These are phyloP conservation scores for Hypoxylon fuscum DNA, from an alignment of 495 filamentous ascomycete species.

Conservation along the genomic window DNA sequence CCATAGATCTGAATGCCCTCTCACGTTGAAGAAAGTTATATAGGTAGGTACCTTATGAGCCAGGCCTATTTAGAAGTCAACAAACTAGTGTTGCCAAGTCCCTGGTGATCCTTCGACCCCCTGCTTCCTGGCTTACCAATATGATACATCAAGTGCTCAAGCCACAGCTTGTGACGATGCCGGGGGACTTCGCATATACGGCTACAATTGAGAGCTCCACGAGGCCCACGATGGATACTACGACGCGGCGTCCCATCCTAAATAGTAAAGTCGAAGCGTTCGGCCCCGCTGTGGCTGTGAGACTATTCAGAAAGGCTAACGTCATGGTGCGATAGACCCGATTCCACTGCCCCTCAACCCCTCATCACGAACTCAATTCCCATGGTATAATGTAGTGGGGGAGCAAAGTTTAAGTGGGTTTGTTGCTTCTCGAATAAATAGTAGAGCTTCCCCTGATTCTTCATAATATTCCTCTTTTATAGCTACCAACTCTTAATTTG, in stretches of 20 bases:
- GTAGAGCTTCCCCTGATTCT: neutral
- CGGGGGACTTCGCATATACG: neutral
- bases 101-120: neutral
- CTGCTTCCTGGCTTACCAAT: neutral
- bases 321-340: conserved; percentile 25
- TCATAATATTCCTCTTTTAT: neutral
- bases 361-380: conserved; percentile 28
- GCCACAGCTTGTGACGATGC: neutral
- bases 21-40: too few species aligned
- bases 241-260: conserved; percentile 14
- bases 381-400: neutral
- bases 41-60: too few species aligned
- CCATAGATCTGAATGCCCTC: too few species aligned
- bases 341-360: conserved; percentile 21
- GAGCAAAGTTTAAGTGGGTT: conserved; percentile 11
- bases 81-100: neutral
- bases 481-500: neutral
- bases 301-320: conserved; percentile 21
- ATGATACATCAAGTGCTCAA: neutral
- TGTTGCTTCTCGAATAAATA: conserved; percentile 1
- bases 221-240: neutral
- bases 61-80: neutral
- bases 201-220: conserved; percentile 1
- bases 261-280: conserved; percentile 32
- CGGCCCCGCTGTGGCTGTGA: conserved; percentile 23